These are phyloP conservation scores for Eucalyptus erythrocorys DNA, from an alignment of 345 rosid species.

Conservation along the genomic window DNA sequence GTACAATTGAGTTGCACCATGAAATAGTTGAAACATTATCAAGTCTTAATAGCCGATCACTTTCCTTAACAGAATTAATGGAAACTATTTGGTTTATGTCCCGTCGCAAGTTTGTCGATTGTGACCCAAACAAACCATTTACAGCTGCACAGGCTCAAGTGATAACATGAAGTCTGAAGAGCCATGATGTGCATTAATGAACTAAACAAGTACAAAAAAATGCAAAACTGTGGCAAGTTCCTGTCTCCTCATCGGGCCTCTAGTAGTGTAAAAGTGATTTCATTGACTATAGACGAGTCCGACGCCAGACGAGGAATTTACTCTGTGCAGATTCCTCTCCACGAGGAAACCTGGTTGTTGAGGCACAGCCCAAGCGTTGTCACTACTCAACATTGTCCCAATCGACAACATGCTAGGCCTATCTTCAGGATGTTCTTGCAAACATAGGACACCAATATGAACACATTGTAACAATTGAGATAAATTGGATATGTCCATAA, in stretches of 20 bases:
- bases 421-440: slow-evolving; percentile 20
- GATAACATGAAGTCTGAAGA: not conserved
- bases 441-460: slow-evolving; percentile 16
- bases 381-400: slow-evolving; percentile 16
- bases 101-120: not conserved
- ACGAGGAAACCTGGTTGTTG: slow-evolving; percentile 15
- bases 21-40: not conserved
- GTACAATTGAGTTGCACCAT: not conserved
- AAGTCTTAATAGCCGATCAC: not conserved
- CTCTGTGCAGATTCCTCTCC: slow-evolving; percentile 7
- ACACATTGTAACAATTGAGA: slow-evolving; percentile 15
- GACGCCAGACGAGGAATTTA: slow-evolving; percentile 6
- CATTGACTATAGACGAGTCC: slow-evolving; percentile 8
- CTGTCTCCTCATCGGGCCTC: slow-evolving; percentile 3
- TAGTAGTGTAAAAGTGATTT: slow-evolving; percentile 14
- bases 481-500: not conserved
- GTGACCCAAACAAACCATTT: not conserved
- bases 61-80: not conserved
- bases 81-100: not conserved
- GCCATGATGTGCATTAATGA: not conserved
- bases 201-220: not conserved
- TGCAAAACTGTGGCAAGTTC: not conserved
- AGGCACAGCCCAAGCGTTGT: slow-evolving; percentile 14
- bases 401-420: slow-evolving; percentile 17
- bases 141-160: not conserved